These are phyloP conservation scores for Hansenula lynferdii DNA, from an alignment of 1,139 yeast genomes.

Conservation along the genomic window DNA sequence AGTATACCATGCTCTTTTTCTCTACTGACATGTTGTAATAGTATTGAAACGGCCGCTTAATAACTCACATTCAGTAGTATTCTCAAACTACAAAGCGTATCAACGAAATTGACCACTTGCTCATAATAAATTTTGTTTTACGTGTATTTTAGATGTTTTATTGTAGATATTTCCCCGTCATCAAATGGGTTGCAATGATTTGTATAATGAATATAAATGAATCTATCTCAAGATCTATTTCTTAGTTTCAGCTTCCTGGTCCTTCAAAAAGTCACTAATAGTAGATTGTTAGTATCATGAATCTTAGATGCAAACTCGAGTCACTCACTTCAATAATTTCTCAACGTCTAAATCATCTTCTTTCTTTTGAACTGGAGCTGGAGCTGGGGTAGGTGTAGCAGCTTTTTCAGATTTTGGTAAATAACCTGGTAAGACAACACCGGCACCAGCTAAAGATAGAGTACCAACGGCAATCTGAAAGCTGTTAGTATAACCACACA, in stretches of 20 bases:
- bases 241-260: slow-evolving; percentile 11
- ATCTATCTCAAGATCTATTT: slow-evolving; percentile 7
- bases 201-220: neutral
- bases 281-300: neutral
- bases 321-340: slow-evolving; percentile 52
- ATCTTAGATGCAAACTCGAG: too few species aligned
- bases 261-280: slow-evolving; percentile 22
- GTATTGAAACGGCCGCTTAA: too few species aligned
- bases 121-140: too few species aligned
- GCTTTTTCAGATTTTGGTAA: slow-evolving; percentile 15
- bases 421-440: slow-evolving; percentile 23
- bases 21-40: too few species aligned
- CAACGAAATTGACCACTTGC: too few species aligned
- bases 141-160: too few species aligned
- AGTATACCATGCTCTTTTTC: too few species aligned
- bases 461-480: slow-evolving; percentile 33
- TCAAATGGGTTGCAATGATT: too few species aligned
- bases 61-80: too few species aligned
- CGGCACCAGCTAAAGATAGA: slow-evolving; percentile 31
- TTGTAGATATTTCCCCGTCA: too few species aligned
- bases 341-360: slow-evolving; percentile 61
- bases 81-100: too few species aligned
- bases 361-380: slow-evolving; percentile 31
- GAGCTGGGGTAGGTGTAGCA: slow-evolving; percentile 34
- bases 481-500: slow-evolving; percentile 2